phyloP scores from a whole-genome alignment of 441 rosid genomes.

The Erysimum pusillum region DNA sequence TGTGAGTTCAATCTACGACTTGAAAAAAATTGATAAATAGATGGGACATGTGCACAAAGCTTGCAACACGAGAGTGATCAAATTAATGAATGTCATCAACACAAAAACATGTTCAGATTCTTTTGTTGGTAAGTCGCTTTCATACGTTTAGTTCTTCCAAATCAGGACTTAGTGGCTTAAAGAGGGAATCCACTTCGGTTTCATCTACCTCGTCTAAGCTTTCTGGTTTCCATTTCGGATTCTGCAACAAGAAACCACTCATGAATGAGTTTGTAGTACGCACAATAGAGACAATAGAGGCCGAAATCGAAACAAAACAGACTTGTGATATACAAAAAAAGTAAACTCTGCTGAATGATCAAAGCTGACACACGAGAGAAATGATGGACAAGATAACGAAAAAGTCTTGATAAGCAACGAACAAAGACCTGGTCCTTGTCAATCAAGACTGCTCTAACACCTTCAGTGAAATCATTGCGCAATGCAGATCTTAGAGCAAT shows the following conservation, averaged over 20 bases:
- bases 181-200: constrained; percentile 75
- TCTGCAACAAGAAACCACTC: constrained; percentile 70
- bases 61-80: too few relatives aligned
- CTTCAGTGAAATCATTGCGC: constrained; percentile 85
- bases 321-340: constrained; percentile 5
- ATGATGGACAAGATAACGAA: background rate
- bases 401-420: background rate
- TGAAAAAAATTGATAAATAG: too few relatives aligned
- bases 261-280: constrained; percentile 18
- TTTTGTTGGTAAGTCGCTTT: constrained; percentile 25
- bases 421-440: constrained; percentile 95
- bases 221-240: constrained; percentile 87
- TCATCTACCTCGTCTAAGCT: constrained; percentile 71
- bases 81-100: too few relatives aligned
- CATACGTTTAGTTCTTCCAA: constrained; percentile 66
- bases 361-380: background rate
- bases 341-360: background rate
- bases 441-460: constrained; percentile 93
- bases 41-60: too few relatives aligned
- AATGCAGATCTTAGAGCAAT: constrained; percentile 79
- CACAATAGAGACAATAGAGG: constrained; percentile 9
- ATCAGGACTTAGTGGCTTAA: constrained; percentile 64
- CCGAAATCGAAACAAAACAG: background rate
- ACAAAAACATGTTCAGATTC: background rate
- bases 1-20: too few relatives aligned